Evolutionary conservation across 1,284 basidiomycete species (phyloP), one percentile per base, ranked within the genome.

Genomic region (Marasmius tenuissimus): DNA sequence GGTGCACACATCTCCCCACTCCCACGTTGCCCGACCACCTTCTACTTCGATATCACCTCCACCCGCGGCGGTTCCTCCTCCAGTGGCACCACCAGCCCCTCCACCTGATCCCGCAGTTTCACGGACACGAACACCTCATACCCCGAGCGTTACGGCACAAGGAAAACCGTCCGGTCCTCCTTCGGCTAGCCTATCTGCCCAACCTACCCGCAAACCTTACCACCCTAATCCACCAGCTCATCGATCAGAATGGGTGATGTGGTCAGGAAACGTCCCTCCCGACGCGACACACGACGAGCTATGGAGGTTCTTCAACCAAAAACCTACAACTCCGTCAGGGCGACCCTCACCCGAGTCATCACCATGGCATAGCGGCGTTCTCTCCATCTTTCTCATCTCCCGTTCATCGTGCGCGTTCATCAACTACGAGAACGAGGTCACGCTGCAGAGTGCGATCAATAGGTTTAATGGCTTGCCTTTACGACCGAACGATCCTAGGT

Each of bases 241-340:
- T 55, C 85, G 94, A 11, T 94, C 93, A 20, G 93, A 96, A 65
- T 96, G 90, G 91, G 96, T 97, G 2, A 94, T 97, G 92, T 98
- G 96, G 97, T 87, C 87, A 16, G 94, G 94, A 10, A 97, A 96
- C 68, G 89, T 96, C 4, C 92, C 94, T 0, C 82, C 83, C 11
- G 93, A 97, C 69, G 88, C 94, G 5, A 89, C 88, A 0, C 86
- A 95, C 63, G 90, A 95, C 68, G 96, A 98, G 73, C 81, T 98
- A 2, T 94, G 91, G 91, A 79, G 81, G 3, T 96, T 96, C 72
- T 97, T 98, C 77, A 89, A 83, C 59, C 75, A 76, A 55, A 68
- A 76, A 6, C 65, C 67, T 11, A 66, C 59, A 56, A 60, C 62
- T 53, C 65, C 54, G 35, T 64, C 67, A 54, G 64, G 37, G 61